phyloP scores from a whole-genome alignment of 805 yeast genomes.

The Torulaspora maleeae region DNA sequence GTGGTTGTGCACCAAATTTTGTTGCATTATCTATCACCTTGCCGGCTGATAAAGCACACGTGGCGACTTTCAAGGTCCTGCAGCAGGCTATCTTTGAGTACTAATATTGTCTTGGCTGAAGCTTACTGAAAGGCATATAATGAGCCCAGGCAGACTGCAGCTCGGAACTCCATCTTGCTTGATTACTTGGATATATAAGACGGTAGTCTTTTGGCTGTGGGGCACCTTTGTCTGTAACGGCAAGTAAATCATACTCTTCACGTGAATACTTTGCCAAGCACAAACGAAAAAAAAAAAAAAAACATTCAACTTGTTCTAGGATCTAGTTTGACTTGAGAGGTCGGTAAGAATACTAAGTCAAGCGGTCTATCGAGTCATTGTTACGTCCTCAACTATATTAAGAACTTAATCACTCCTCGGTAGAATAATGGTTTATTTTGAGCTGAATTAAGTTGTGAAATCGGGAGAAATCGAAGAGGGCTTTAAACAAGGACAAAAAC shows the following conservation, averaged over 20 bases:
- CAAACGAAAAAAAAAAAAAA: neutral
- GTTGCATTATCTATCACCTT: no score
- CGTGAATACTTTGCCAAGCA: neutral
- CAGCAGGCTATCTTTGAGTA: no score
- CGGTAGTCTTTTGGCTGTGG: no score
- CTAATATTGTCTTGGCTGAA: no score
- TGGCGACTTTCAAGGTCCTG: no score
- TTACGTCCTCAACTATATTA: neutral
- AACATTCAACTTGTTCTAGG: neutral
- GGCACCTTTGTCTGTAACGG: no score
- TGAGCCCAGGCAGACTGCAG: no score
- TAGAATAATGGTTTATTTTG: constrained; percentile 4
- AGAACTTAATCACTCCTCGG: neutral
- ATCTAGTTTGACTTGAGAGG: neutral
- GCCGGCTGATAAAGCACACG: no score
- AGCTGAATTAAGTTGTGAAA: constrained; percentile 2
- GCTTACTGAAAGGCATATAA: no score
- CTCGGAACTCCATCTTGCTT: no score
- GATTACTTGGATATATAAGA: no score
- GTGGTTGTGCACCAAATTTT: no score
- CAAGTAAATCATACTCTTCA: neutral
- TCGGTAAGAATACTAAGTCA: neutral
- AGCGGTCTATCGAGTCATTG: neutral
- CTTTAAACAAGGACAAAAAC: neutral
- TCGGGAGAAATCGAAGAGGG: constrained; percentile 1